Evolutionary conservation across 768 basidiomycete species (phyloP).

Genomic region (Pulveroboletus frians): DNA sequence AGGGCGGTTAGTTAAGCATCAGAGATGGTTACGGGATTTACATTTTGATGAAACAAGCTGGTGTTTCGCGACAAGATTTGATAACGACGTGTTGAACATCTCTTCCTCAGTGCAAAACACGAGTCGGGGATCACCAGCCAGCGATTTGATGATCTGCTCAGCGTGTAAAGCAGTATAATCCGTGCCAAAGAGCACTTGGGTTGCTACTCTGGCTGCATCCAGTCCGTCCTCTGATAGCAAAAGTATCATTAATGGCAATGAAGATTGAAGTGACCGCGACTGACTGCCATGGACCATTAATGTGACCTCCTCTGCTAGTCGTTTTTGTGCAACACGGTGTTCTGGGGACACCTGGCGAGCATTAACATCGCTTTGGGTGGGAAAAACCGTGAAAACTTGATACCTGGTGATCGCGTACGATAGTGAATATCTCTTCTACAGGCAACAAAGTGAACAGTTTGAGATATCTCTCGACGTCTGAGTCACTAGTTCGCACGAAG

Average conservation of each 20-base stretch:
- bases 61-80: constrained; percentile 56
- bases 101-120: constrained; percentile 46
- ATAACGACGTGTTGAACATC: constrained; percentile 47
- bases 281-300: constrained; percentile 55
- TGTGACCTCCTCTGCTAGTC: constrained; percentile 55
- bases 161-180: constrained; percentile 43
- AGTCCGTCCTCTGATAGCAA: constrained; percentile 34
- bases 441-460: constrained; percentile 79
- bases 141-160: constrained; percentile 52
- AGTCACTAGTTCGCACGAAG: constrained; percentile 78
- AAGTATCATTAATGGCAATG: background rate
- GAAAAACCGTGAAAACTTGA: constrained; percentile 1
- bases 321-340: constrained; percentile 42
- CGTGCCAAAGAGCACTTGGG: constrained; percentile 41
- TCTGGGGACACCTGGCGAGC: constrained; percentile 29
- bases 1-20: constrained; percentile 4
- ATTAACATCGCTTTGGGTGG: background rate
- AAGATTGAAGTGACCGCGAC: constrained; percentile 10
- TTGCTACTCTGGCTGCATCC: constrained; percentile 39
- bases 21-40: constrained; percentile 32
- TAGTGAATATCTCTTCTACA: constrained; percentile 46
- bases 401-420: constrained; percentile 59
- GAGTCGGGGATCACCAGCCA: constrained; percentile 63
- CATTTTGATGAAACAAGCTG: constrained; percentile 60
- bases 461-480: constrained; percentile 74